Percentiles rank a stretch among this genome's conserved stretches.
phyloP scores from a whole-genome alignment of 129 eudicot genomes.

The Escallonia rubra region DNA sequence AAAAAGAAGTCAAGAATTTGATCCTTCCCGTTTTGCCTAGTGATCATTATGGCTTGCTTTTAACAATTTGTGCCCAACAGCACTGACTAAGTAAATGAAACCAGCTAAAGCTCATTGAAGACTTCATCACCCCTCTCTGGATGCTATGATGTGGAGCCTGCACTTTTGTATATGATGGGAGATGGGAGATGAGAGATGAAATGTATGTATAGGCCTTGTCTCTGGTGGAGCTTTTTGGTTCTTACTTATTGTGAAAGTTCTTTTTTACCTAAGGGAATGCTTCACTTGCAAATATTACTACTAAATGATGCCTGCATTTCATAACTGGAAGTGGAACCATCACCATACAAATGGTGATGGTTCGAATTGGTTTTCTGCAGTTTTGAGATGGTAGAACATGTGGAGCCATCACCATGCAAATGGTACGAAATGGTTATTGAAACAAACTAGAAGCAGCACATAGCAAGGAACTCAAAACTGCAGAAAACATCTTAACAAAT shows the following conservation, averaged over 20 bases:
- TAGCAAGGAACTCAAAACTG: no score
- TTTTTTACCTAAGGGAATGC: background rate
- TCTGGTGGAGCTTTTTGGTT: background rate
- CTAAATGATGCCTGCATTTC: no score
- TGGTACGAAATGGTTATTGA: no score
- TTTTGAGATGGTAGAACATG: no score
- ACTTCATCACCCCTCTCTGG: background rate
- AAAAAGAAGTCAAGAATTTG: conserved; percentile 41
- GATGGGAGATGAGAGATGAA: background rate
- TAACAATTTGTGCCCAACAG: conserved; percentile 37
- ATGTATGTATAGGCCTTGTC: background rate
- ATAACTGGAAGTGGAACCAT: no score
- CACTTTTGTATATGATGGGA: conserved; percentile 1
- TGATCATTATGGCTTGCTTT: conserved; percentile 86
- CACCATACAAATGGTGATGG: no score
- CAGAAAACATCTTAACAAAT: no score
- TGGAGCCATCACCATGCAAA: no score
- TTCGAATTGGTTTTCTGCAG: no score
- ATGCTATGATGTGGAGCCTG: no score
- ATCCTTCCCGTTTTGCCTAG: conserved; percentile 86
- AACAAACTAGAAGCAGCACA: no score
- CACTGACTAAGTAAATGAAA: background rate
- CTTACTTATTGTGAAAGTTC: background rate
- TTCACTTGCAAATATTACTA: conserved; percentile 1
- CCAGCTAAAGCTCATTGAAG: background rate